These are phyloP conservation scores for Pseudocercospora macadamiae DNA, from an alignment of 2,329 filamentous ascomycete genomes.

Conservation along the genomic window DNA sequence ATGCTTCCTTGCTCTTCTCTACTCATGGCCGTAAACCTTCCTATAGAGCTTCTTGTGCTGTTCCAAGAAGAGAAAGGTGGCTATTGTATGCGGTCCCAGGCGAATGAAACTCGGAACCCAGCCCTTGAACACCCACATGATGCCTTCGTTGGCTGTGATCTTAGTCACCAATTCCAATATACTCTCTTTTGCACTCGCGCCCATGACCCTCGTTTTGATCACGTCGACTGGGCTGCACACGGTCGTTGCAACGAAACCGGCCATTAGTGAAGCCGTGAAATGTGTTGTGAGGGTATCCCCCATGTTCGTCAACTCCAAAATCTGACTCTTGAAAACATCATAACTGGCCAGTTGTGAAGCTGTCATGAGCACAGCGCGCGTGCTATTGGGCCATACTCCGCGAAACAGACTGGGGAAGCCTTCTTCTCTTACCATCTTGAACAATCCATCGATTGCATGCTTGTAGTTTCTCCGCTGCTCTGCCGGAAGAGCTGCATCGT, in stretches of 20 bases:
- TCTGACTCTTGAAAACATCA: conserved; percentile 74
- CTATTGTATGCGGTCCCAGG: conserved; percentile 76
- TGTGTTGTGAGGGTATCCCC: conserved; percentile 73
- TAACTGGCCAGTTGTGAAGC: conserved; percentile 82
- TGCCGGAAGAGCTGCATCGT: conserved; percentile 76
- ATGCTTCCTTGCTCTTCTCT: background rate
- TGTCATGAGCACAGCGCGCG: conserved; percentile 85
- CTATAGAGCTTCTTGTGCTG: conserved; percentile 80
- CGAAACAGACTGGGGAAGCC: conserved; percentile 76
- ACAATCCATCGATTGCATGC: conserved; percentile 82
- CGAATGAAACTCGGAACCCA: conserved; percentile 80
- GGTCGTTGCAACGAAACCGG: conserved; percentile 81
- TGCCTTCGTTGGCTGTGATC: conserved; percentile 70
- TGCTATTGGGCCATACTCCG: conserved; percentile 80
- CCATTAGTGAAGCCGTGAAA: conserved; percentile 75
- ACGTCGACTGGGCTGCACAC: conserved; percentile 85
- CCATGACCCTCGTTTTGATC: conserved; percentile 88
- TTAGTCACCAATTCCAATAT: conserved; percentile 65
- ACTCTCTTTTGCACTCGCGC: conserved; percentile 56
- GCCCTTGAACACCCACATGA: conserved; percentile 85
- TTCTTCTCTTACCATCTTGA: conserved; percentile 85
- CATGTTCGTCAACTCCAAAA: conserved; percentile 69
- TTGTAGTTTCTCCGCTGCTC: conserved; percentile 83
- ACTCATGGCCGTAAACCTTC: conserved; percentile 35
- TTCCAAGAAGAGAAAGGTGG: conserved; percentile 84